These are phyloP conservation scores for Triticum dicoccoides DNA, from an alignment of 176 grass and related monocot genomes.

Conservation along the genomic window DNA sequence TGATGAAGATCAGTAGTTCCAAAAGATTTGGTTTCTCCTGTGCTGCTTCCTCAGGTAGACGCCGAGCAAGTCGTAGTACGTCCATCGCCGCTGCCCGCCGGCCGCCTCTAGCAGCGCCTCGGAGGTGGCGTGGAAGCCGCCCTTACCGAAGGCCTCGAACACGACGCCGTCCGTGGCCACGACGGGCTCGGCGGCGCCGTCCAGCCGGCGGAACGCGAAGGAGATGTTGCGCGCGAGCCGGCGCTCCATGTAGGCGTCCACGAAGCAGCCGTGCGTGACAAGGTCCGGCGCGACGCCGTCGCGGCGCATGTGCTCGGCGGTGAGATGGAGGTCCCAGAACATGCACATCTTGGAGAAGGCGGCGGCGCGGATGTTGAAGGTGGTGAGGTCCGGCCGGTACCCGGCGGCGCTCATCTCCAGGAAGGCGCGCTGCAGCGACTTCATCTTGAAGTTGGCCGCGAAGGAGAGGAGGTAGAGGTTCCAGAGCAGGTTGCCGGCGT, in stretches of 20 bases:
- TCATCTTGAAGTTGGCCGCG: constrained; percentile 95
- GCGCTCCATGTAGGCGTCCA: constrained; percentile 77
- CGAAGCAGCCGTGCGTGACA: constrained; percentile 76
- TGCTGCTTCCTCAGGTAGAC: constrained; percentile 64
- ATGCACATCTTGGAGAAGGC: constrained; percentile 92
- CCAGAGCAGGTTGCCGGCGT: constrained; percentile 73
- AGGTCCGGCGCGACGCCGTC: constrained; percentile 65
- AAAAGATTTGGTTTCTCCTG: constrained; percentile 82
- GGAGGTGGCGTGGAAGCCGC: constrained; percentile 68
- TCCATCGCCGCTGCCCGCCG: constrained; percentile 41
- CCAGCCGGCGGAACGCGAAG: constrained; percentile 58
- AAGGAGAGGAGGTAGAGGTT: constrained; percentile 86
- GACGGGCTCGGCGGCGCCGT: constrained; percentile 25
- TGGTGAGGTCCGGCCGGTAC: constrained; percentile 65
- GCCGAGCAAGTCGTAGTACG: constrained; percentile 59
- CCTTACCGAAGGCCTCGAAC: constrained; percentile 83
- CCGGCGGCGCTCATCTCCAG: constrained; percentile 73
- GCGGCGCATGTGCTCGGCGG: constrained; percentile 72
- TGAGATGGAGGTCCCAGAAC: constrained; percentile 97
- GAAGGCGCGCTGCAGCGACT: constrained; percentile 86
- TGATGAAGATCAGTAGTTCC: constrained; percentile 72
- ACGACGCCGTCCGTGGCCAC: constrained; percentile 57
- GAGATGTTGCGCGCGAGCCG: constrained; percentile 65
- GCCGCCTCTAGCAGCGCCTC: constrained; percentile 58
- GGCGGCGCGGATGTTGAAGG: constrained; percentile 72